phyloP scores from a whole-genome alignment of 768 basidiomycete species.

The Roridomyces roridus region DNA sequence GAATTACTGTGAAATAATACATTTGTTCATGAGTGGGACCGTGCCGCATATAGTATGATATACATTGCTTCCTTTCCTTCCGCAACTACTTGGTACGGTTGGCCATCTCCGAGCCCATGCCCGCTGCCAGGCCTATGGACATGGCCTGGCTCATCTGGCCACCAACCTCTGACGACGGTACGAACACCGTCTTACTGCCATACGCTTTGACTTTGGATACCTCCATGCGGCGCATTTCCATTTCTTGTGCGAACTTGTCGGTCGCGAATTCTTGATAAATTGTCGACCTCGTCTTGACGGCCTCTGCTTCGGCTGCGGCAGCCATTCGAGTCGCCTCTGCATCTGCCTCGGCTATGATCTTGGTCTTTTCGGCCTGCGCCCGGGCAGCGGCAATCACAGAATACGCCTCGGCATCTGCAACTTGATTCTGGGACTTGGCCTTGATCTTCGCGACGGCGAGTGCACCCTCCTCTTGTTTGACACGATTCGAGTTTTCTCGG shows the following conservation, averaged over 20 bases:
- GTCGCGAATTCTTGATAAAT: conserved; percentile 68
- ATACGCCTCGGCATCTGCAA: conserved; percentile 81
- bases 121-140: conserved; percentile 74
- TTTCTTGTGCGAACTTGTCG: conserved; percentile 77
- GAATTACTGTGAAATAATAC: too few species aligned
- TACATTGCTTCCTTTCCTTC: too few species aligned
- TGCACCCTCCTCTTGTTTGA: conserved; percentile 84
- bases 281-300: conserved; percentile 64
- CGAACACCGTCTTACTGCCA: conserved; percentile 73
- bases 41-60: too few species aligned
- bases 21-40: too few species aligned
- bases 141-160: conserved; percentile 65
- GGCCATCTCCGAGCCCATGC: conserved; percentile 52
- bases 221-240: conserved; percentile 74
- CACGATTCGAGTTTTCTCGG: conserved; percentile 86
- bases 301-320: conserved; percentile 77
- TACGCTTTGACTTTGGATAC: conserved; percentile 67
- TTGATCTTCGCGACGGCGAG: conserved; percentile 80
- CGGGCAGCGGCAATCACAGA: conserved; percentile 74
- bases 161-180: conserved; percentile 66
- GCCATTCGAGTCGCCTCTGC: conserved; percentile 80
- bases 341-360: conserved; percentile 78
- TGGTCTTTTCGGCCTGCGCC: conserved; percentile 71
- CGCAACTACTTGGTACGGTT: too few species aligned
- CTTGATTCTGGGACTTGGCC: conserved; percentile 60